Percentiles rank a stretch among this genome's conserved stretches.
These are phyloP conservation scores for Nakaseomyces sp. DNA, from an alignment of 1,139 yeast species.

Conservation along the genomic window DNA sequence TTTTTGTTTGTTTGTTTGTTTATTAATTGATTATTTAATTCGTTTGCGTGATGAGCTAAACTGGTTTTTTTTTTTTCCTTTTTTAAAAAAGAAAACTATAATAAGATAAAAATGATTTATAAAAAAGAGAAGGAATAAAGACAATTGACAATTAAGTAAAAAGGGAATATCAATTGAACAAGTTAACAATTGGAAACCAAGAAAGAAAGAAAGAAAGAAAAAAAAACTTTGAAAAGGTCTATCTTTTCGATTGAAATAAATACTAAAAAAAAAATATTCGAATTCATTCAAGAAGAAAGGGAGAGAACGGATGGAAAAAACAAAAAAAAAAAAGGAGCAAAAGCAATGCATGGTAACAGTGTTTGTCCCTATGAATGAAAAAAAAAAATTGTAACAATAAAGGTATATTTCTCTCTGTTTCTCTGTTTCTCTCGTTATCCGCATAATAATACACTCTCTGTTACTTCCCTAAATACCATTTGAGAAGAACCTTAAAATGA, in stretches of 20 bases:
- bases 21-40: too few relatives aligned
- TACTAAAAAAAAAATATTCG: background rate
- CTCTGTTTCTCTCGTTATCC: too few relatives aligned
- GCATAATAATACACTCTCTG: too few relatives aligned
- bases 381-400: too few relatives aligned
- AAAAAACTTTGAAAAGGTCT: background rate
- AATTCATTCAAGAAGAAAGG: too few relatives aligned
- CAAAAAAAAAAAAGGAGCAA: background rate
- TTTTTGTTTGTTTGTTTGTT: conserved; percentile 23
- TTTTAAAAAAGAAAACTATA: too few relatives aligned
- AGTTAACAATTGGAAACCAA: background rate
- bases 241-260: background rate
- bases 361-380: too few relatives aligned
- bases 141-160: too few relatives aligned
- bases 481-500: background rate
- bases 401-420: too few relatives aligned
- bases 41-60: background rate
- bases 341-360: too few relatives aligned
- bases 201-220: background rate
- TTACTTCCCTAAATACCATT: background rate
- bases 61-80: too few relatives aligned
- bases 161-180: background rate
- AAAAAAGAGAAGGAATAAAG: background rate
- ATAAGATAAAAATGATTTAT: background rate
- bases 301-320: background rate